A percentile compares a stretch with the other conserved stretches of the same genome.
Conservation (phyloP, 2,329 filamentous ascomycete genomes). For the Ophiostoma piceae region DNA sequence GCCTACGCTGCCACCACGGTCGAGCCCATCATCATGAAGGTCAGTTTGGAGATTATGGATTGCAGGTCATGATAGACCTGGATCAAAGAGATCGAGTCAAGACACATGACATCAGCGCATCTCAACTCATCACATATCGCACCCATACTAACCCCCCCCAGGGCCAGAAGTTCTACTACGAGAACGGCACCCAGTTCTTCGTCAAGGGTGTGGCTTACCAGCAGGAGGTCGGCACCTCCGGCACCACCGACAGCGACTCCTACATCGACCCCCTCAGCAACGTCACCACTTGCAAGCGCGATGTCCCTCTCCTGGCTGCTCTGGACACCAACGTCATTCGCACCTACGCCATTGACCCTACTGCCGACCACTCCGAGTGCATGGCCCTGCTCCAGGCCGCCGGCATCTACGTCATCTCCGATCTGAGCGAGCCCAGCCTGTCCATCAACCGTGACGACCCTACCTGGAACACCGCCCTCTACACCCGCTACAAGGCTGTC, state of each 20-base stretch:
- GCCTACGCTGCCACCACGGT: slow-evolving; percentile 39
- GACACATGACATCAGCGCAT: neutral
- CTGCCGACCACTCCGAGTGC: slow-evolving; percentile 70
- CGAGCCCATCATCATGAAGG: slow-evolving; percentile 65
- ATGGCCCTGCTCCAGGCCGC: slow-evolving; percentile 77
- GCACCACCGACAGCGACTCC: slow-evolving; percentile 45
- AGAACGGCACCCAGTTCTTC: slow-evolving; percentile 64
- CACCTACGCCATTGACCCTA: slow-evolving; percentile 87
- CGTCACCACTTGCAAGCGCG: slow-evolving; percentile 65
- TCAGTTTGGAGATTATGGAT: slow-evolving; percentile 31
- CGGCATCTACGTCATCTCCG: slow-evolving; percentile 92
- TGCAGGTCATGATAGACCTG: too few relatives aligned
- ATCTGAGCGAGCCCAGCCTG: slow-evolving; percentile 71
- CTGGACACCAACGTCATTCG: slow-evolving; percentile 89
- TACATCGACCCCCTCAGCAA: slow-evolving; percentile 84
- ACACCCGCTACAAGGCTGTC: slow-evolving; percentile 74
- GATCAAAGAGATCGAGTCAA: neutral
- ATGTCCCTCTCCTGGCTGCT: slow-evolving; percentile 73
- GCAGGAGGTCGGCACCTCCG: slow-evolving; percentile 61
- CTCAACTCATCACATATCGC: neutral
- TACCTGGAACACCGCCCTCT: slow-evolving; percentile 73
- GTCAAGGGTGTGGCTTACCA: slow-evolving; percentile 96
- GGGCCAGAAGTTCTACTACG: slow-evolving; percentile 67
- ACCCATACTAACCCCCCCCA: slow-evolving; percentile 21
- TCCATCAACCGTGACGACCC: slow-evolving; percentile 84